Conservation (phyloP, 2,329 filamentous ascomycete species). For the Scedosporium minutisporum region DNA sequence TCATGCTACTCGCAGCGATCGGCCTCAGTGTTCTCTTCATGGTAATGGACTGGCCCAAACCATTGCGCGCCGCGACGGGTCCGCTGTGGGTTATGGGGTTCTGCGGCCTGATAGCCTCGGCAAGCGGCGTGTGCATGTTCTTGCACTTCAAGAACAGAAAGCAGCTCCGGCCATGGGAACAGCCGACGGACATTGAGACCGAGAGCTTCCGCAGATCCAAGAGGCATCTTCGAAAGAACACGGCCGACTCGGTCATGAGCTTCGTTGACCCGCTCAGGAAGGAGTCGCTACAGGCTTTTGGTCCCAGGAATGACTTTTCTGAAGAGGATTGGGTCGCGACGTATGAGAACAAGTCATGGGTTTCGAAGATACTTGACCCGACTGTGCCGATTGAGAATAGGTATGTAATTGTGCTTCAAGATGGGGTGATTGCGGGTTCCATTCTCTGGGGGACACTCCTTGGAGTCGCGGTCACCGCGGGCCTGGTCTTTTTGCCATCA, state of each 20-base stretch:
- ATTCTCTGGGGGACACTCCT: slow-evolving; percentile 17
- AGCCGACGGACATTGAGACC: slow-evolving; percentile 36
- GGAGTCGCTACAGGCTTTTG: slow-evolving; percentile 39
- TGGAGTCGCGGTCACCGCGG: slow-evolving; percentile 14
- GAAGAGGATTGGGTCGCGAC: slow-evolving; percentile 67
- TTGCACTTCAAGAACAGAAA: slow-evolving; percentile 67
- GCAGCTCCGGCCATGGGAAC: slow-evolving; percentile 67
- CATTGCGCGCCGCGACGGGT: slow-evolving; percentile 57
- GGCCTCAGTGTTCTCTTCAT: slow-evolving; percentile 52
- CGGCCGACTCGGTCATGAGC: slow-evolving; percentile 8
- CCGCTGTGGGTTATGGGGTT: slow-evolving; percentile 61
- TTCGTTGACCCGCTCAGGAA: slow-evolving; percentile 14
- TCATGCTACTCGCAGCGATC: slow-evolving; percentile 47
- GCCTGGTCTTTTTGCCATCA: slow-evolving; percentile 13
- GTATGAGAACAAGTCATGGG: slow-evolving; percentile 59
- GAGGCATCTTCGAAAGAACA: slow-evolving; percentile 10
- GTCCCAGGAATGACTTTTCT: slow-evolving; percentile 54
- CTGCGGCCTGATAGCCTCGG: slow-evolving; percentile 60
- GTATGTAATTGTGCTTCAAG: slow-evolving; percentile 17
- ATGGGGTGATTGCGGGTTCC: slow-evolving; percentile 18
- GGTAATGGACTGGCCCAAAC: slow-evolving; percentile 53
- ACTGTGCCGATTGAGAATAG: slow-evolving; percentile 15
- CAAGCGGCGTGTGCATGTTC: slow-evolving; percentile 74
- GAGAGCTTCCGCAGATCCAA: slow-evolving; percentile 4
- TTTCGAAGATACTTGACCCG: slow-evolving; percentile 63